Conservation (phyloP, 139 green algal genomes). For the Volvox africanus region DNA sequence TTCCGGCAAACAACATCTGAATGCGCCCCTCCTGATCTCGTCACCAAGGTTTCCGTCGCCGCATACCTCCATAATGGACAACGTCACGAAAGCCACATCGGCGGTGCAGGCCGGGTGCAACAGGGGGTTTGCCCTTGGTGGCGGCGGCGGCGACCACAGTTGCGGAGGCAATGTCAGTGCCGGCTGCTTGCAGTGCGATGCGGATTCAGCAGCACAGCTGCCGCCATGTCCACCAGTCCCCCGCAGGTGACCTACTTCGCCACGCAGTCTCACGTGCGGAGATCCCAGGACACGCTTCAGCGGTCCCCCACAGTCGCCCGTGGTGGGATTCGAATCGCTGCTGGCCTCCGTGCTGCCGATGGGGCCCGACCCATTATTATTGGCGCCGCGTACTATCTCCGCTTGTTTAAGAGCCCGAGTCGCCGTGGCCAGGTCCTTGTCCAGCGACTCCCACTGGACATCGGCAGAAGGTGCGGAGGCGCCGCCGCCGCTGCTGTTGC, state of each 20-base stretch:
- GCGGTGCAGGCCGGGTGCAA: not conserved
- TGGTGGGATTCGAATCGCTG: not conserved
- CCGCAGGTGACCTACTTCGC: not conserved
- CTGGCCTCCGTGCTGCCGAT: not conserved
- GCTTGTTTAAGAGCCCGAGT: slow-evolving; percentile 16
- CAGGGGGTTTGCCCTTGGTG: not conserved
- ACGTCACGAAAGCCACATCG: not conserved
- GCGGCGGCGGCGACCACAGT: not conserved
- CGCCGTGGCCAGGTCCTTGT: not conserved
- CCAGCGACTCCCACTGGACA: not conserved
- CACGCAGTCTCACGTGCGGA: not conserved
- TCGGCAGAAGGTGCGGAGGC: not conserved
- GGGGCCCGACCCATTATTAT: not conserved
- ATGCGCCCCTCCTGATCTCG: not conserved
- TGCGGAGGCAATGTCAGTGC: not conserved
- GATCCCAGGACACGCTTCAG: not conserved
- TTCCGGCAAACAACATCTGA: not conserved
- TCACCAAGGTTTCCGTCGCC: not conserved
- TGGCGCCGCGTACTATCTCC: slow-evolving; percentile 4
- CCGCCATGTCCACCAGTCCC: too few species aligned
- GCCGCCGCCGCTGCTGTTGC: not conserved
- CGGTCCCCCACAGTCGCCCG: not conserved
- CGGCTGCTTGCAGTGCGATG: not conserved
- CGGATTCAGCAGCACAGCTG: not conserved
- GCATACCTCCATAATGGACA: slow-evolving; percentile 4